phyloP scores from a whole-genome alignment of 1,284 basidiomycete genomes.

The Apiotrichum mycotoxinovorans region DNA sequence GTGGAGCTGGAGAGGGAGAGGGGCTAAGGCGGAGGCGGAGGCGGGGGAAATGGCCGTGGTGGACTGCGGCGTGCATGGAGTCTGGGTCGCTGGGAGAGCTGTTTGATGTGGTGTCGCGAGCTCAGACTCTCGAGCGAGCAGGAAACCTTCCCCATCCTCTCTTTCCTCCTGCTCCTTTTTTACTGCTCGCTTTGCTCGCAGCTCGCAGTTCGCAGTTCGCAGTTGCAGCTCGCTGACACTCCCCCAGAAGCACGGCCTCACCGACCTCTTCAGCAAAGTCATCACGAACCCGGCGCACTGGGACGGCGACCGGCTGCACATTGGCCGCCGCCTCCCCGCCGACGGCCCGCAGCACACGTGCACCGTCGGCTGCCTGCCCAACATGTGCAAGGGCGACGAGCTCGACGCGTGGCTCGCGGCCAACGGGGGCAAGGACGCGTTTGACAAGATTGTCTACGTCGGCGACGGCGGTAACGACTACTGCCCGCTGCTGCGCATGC shows the following conservation, averaged over 20 bases:
- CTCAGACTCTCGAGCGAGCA: too few species aligned
- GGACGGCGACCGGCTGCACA: conserved; percentile 68
- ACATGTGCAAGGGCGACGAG: conserved; percentile 99
- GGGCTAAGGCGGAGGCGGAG: too few species aligned
- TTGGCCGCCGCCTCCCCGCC: conserved; percentile 72
- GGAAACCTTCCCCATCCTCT: too few species aligned
- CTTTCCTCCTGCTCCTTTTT: too few species aligned
- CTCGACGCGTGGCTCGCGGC: conserved; percentile 72
- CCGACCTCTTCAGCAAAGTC: conserved; percentile 73
- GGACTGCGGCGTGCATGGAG: too few species aligned
- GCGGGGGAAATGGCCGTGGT: too few species aligned
- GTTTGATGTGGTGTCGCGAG: too few species aligned
- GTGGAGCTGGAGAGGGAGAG: too few species aligned
- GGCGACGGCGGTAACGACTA: conserved; percentile 96
- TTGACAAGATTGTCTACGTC: conserved; percentile 80
- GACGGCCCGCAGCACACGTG: conserved; percentile 77
- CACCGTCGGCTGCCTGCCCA: conserved; percentile 82
- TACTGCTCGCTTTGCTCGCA: too few species aligned
- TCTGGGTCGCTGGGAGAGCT: too few species aligned
- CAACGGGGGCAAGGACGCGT: conserved; percentile 60
- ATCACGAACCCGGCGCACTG: conserved; percentile 92
- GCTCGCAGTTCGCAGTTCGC: too few species aligned
- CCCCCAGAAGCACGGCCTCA: conserved; percentile 58
- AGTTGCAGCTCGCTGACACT: background rate
- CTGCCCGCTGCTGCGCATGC: conserved; percentile 80